phyloP scores from a whole-genome alignment of 2,329 filamentous ascomycete species.

The Fusarium floridanum region DNA sequence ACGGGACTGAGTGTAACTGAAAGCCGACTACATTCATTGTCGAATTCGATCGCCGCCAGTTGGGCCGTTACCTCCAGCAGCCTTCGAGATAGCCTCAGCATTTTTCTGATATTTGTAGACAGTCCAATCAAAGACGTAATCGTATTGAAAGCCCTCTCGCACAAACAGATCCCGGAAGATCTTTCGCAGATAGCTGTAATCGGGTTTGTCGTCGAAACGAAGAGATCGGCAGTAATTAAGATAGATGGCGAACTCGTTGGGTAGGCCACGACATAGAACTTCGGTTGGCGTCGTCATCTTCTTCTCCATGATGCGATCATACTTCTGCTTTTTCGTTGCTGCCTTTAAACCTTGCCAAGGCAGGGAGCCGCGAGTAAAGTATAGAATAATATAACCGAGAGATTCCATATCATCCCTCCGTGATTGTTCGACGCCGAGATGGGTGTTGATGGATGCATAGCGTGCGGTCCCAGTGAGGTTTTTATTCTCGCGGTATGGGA shows the following conservation, averaged over 20 bases:
- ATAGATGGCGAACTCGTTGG: slow-evolving; percentile 79
- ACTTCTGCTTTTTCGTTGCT: slow-evolving; percentile 50
- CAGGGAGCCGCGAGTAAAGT: slow-evolving; percentile 11
- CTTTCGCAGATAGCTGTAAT: slow-evolving; percentile 99
- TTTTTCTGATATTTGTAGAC: slow-evolving; percentile 99
- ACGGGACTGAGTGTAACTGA: not conserved
- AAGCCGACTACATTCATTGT: not conserved
- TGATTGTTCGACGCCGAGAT: slow-evolving; percentile 11
- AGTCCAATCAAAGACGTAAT: slow-evolving; percentile 99
- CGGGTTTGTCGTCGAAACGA: slow-evolving; percentile 99
- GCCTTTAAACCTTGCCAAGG: slow-evolving; percentile 17
- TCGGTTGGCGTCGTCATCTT: slow-evolving; percentile 8
- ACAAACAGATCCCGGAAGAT: slow-evolving; percentile 99
- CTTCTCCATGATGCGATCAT: slow-evolving; percentile 10
- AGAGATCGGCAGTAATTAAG: slow-evolving; percentile 99
- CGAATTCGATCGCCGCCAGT: not conserved
- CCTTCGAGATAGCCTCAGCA: slow-evolving; percentile 91
- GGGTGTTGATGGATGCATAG: slow-evolving; percentile 9
- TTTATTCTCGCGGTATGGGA: slow-evolving; percentile 59
- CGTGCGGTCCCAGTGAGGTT: slow-evolving; percentile 77
- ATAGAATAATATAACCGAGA: not conserved
- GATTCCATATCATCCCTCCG: slow-evolving; percentile 12
- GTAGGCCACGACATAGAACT: slow-evolving; percentile 3
- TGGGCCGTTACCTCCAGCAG: slow-evolving; percentile 63
- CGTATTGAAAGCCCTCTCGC: slow-evolving; percentile 98